Evolutionary conservation across 345 rosid genomes (phyloP), one percentile per base, ranked within the genome.

Genomic region (Corchorus capsularis): DNA sequence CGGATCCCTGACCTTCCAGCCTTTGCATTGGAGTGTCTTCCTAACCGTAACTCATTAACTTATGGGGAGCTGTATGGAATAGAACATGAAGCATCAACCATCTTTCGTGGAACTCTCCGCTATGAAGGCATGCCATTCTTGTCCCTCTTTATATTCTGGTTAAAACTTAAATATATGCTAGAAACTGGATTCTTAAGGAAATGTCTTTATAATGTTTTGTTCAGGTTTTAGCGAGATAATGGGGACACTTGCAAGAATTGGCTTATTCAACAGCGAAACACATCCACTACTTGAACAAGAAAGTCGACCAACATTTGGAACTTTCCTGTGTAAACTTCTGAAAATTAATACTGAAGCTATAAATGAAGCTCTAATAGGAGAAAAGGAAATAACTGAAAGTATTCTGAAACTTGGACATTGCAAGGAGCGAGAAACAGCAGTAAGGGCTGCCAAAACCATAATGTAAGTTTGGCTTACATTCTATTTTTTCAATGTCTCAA

Each of bases 61-160:
- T 93, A 93, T 43, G 98, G 93, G 27, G 88, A 93, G 45, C 53
- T 82, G 12, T 95, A 95, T 80, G 89, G 98, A 74, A 95, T 95
- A 56, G 85, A 72, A 73, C 69, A 85, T 32, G 97, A 95, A 85
- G 97, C 99, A 59, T 85, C 91, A 49, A 90, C 97, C 13, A 79
- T 95, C 73, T 95, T 93, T 61, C 98, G 99, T 45, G 98, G 94
- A 80, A 95, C 98, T 1, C 92, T 95, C 55, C 94, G 98, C 79
- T 95, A 95, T 69, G 97, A 95, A 95, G 98, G 98, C 77, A 82
- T 66, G 80, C 32, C 65, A 75, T 69, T 32, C 19, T 11, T 61
- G 60, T 70, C 35, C n/a, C 54, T 77, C 49, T 50, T 47, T 35
- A 27, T 34, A 35, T 52, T 34, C 46, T 69, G 61, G 32, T 52